Evolutionary conservation across 768 basidiomycete species (phyloP).

Genomic region (Gloeopeniophorella convolvens): DNA sequence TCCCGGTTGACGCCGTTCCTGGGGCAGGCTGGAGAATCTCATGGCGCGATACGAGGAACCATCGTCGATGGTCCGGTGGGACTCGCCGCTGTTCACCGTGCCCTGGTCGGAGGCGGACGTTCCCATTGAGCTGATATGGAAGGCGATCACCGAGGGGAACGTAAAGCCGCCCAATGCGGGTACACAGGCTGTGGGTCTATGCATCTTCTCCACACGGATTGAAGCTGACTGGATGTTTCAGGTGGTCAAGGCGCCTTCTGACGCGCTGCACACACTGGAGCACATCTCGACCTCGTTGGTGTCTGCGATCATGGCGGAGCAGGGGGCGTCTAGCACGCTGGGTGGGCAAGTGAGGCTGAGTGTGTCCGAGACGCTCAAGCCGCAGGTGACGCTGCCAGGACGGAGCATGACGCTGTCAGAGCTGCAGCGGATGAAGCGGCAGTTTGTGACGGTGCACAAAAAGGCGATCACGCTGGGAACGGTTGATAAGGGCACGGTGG

Average conservation of each 20-base stretch:
- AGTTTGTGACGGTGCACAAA: slow-evolving; percentile 86
- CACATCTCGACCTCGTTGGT: slow-evolving; percentile 66
- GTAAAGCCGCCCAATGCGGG: slow-evolving; percentile 88
- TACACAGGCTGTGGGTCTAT: slow-evolving; percentile 63
- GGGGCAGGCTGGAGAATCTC: slow-evolving; percentile 72
- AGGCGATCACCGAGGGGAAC: slow-evolving; percentile 67
- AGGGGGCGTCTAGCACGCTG: slow-evolving; percentile 44
- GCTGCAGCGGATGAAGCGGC: slow-evolving; percentile 82
- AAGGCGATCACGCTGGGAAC: slow-evolving; percentile 82
- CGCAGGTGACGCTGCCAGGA: slow-evolving; percentile 56
- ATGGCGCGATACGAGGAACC: slow-evolving; percentile 91
- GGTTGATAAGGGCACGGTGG: slow-evolving; percentile 67
- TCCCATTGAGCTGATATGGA: slow-evolving; percentile 70
- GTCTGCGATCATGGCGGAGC: slow-evolving; percentile 60
- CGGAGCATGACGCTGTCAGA: slow-evolving; percentile 78
- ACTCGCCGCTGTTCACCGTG: slow-evolving; percentile 88
- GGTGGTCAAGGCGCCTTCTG: slow-evolving; percentile 78
- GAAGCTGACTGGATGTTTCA: slow-evolving; percentile 27
- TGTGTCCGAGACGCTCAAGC: slow-evolving; percentile 35
- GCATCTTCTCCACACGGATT: neutral
- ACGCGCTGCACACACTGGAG: slow-evolving; percentile 84
- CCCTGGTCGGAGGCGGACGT: slow-evolving; percentile 64
- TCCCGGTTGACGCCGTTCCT: slow-evolving; percentile 16
- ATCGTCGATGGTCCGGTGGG: slow-evolving; percentile 98
- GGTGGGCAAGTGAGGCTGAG: slow-evolving; percentile 48